Evolutionary conservation across 2,329 filamentous ascomycete genomes (phyloP), one percentile per base, ranked within the genome.

Genomic region (Aspergillaceae sp.): DNA sequence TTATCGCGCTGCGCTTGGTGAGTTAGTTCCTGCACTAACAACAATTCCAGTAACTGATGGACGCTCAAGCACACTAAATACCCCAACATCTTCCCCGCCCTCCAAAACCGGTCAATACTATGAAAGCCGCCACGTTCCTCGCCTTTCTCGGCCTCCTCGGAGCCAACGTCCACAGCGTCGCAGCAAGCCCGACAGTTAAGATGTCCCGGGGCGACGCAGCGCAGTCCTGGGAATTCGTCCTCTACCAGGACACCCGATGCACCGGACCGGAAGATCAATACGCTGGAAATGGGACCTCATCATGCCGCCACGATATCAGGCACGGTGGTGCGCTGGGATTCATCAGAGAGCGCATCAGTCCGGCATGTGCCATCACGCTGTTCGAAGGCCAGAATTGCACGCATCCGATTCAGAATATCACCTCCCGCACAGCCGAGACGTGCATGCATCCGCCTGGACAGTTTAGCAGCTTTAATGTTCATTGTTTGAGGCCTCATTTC

Each of bases 11-110:
- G 19, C 19, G 2, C 19, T 19, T 19, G 19, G 19, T 19, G 19
- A 19, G 19, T 19, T 19, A 19, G 19, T 19, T 19, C 19, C 19
- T 19, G 19, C 19, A 19, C 19, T 19, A 19, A 19, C 19, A 19
- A 19, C 19, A 19, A 19, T 19, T 19, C 19, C 19, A 19, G 19
- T 19, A 19, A 19, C 19, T 19, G 19, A 19, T 19, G 19, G 19
- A 19, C 19, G 19, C 19, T 19, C 19, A 19, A 19, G 19, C 19
- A 19, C 19, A 19, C 19, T 19, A 19, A 19, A 2, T 19, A 19
- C 19, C 48, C 2, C 48, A 46, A 45, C 29, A 19, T 42, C 34
- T 44, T 42, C 30, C 38, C 19, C 19, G 19, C 19, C 19, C 11
- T 7, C 27, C 36, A 8, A 38, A 5, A 32, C 28, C 29, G 26